Percentiles rank a stretch among this genome's conserved stretches.
Evolutionary conservation across 306 rosid genomes (phyloP).

Genomic region (Cucurbita moschata): DNA sequence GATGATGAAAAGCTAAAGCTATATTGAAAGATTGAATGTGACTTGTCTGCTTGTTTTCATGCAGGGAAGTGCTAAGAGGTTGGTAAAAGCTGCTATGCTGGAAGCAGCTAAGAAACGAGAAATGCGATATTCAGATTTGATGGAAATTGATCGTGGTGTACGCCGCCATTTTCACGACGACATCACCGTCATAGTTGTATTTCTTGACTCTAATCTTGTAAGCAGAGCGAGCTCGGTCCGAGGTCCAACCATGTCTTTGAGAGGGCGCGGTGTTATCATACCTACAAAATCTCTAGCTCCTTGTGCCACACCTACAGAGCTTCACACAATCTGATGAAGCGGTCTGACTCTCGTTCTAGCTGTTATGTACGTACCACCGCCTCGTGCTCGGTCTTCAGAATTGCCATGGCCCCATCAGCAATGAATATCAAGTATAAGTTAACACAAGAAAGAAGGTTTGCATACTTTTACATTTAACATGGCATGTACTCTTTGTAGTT

Average conservation of each 20-base stretch:
- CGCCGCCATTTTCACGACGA: slow-evolving; percentile 92
- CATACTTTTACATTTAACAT: slow-evolving; percentile 26
- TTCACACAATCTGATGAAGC: slow-evolving; percentile 14
- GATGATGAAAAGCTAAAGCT: background rate
- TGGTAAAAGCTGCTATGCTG: slow-evolving; percentile 58
- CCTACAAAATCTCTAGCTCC: slow-evolving; percentile 30
- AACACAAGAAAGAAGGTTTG: background rate
- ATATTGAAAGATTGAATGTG: background rate
- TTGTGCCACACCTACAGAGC: slow-evolving; percentile 23
- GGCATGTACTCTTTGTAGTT: slow-evolving; percentile 27
- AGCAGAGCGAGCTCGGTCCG: slow-evolving; percentile 48
- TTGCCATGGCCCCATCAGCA: background rate
- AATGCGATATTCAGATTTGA: slow-evolving; percentile 86
- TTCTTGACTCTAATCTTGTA: slow-evolving; percentile 65
- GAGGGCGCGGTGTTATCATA: slow-evolving; percentile 48
- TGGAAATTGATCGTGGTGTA: slow-evolving; percentile 74
- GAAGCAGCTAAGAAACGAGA: slow-evolving; percentile 93
- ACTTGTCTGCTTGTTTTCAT: background rate
- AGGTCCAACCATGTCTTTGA: slow-evolving; percentile 46
- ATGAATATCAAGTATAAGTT: slow-evolving; percentile 8
- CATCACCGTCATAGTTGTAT: slow-evolving; percentile 63
- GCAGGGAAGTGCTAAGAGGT: slow-evolving; percentile 84
- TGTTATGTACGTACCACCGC: background rate
- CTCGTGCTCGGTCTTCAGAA: background rate
- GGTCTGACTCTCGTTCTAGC: background rate